Base-by-base conservation (phyloP, 2,329 filamentous ascomycete species). In the Ceratocystis colombiana region DNA sequence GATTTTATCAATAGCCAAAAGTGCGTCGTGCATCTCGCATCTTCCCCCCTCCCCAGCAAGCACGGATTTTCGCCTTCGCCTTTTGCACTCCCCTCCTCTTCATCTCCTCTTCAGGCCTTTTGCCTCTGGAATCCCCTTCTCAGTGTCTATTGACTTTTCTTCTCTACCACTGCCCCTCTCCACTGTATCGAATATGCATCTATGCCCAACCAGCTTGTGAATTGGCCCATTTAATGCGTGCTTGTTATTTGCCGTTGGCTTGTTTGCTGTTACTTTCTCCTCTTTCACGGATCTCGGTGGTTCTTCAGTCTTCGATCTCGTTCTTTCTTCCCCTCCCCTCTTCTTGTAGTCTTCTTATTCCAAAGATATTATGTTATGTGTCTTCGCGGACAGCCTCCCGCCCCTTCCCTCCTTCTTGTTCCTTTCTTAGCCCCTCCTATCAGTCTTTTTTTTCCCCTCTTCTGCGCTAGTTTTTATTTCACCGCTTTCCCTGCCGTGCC, bases 181-280 rank as follows among this genome's bases (percentile, higher is more conserved):
- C 53, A 59, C 53, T 37, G 53, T 59, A 59, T 59, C 53, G 30
- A 22, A 59, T 59, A 59, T 59, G 53, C 53, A 37, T 59, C 53
- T 59, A 59, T 59, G 53, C 53, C 53, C 53, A 59, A 59, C 53
- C 25, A 59, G 28, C 28, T 6, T 17, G 28, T 30, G 53, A 17
- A 59, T 8, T 59, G 28, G 53, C 25, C 53, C 28, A 15, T 22
- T 53, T 12, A 28, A 28, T 53, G 48, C 53, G 53, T 10, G 12
- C 17, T 59, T 59, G 25, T 33, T n/a, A 22, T 17, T 33, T 59
- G 53, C 17, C 17, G 53, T 30, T 57, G 22, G n/a, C 28, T 55
- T 30, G 53, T 15, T 30, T 5, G 53, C 17, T 30, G 28, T 59
- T n/a, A 30, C 25, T 59, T 33, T 30, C 25, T 59, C 53, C 53